Conservation (phyloP, 495 filamentous ascomycete genomes). For the Trichodelitschia bisporula region DNA sequence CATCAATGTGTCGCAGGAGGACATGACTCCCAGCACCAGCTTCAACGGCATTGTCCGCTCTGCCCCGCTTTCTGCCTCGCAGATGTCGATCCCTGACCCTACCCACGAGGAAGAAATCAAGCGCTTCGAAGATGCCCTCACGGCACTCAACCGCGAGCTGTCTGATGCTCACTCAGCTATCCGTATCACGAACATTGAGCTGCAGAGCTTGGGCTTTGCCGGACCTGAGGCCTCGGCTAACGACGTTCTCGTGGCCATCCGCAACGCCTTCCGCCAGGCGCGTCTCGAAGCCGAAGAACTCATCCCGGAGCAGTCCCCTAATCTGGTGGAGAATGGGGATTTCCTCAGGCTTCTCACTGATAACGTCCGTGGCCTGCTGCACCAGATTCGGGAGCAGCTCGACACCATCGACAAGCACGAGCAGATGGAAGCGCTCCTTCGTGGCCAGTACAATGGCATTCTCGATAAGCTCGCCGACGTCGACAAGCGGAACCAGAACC, state of each 20-base stretch:
- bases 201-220: conserved; percentile 12
- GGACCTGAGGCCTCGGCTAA: conserved; percentile 2
- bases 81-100: conserved; percentile 6
- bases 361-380: conserved; percentile 8
- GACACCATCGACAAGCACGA: conserved; percentile 6
- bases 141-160: conserved; percentile 4
- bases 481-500: conserved; percentile 8
- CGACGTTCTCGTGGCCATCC: conserved; percentile 11
- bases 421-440: conserved; percentile 3
- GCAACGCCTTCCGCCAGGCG: conserved; percentile 9
- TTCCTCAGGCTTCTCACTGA: conserved; percentile 10
- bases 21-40: conserved; percentile 2
- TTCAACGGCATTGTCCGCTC: conserved; percentile 2
- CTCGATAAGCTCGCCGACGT: conserved; percentile 10
- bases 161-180: conserved; percentile 7
- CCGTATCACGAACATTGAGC: conserved; percentile 11
- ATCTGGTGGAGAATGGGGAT: conserved; percentile 8
- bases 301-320: conserved; percentile 7
- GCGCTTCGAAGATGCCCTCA: conserved; percentile 11
- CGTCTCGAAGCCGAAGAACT: conserved; percentile 12
- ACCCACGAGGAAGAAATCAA: conserved; percentile 9
- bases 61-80: conserved; percentile 1
- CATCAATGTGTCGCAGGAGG: conserved; percentile 6
- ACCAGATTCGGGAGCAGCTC: conserved; percentile 6
- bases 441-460: conserved; percentile 6